These are phyloP conservation scores for Tuber aestivum DNA, from an alignment of 495 filamentous ascomycete genomes.

Conservation along the genomic window DNA sequence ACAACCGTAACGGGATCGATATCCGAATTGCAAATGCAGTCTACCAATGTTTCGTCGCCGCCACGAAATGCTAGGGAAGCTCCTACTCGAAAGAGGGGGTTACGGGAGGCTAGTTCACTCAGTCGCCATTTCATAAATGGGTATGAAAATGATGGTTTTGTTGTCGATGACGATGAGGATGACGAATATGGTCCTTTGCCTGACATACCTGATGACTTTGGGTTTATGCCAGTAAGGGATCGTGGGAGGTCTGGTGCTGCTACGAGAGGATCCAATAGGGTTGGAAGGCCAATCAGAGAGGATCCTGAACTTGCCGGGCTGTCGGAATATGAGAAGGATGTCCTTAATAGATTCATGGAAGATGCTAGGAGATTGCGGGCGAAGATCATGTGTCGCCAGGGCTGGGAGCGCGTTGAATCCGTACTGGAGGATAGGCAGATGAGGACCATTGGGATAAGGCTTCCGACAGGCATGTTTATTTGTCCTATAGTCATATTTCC, in stretches of 20 bases:
- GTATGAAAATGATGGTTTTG: slow-evolving; percentile 52
- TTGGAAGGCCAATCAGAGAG: slow-evolving; percentile 66
- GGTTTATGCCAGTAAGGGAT: slow-evolving; percentile 57
- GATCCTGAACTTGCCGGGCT: slow-evolving; percentile 60
- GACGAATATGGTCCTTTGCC: slow-evolving; percentile 47
- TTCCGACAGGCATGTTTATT: slow-evolving; percentile 55
- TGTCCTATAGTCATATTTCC: slow-evolving; percentile 17
- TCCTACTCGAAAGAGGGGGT: slow-evolving; percentile 9
- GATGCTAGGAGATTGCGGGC: slow-evolving; percentile 63
- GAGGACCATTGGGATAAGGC: slow-evolving; percentile 75
- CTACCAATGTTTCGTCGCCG: slow-evolving; percentile 85
- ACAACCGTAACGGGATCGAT: slow-evolving; percentile 11
- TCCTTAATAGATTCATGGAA: slow-evolving; percentile 61
- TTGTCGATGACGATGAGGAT: slow-evolving; percentile 49
- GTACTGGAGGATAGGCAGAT: slow-evolving; percentile 71
- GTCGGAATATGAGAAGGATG: slow-evolving; percentile 49
- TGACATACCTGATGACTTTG: slow-evolving; percentile 45
- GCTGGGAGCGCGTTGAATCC: slow-evolving; percentile 54
- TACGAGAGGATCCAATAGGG: slow-evolving; percentile 41
- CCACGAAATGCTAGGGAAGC: slow-evolving; percentile 43
- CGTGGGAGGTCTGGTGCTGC: slow-evolving; percentile 38
- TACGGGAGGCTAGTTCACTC: slow-evolving; percentile 45
- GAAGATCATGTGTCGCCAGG: slow-evolving; percentile 58
- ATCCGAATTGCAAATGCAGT: slow-evolving; percentile 46
- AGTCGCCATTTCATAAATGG: slow-evolving; percentile 41